These are phyloP conservation scores for Fusarium sp. DNA, from an alignment of 2,329 filamentous ascomycete genomes.

Conservation along the genomic window DNA sequence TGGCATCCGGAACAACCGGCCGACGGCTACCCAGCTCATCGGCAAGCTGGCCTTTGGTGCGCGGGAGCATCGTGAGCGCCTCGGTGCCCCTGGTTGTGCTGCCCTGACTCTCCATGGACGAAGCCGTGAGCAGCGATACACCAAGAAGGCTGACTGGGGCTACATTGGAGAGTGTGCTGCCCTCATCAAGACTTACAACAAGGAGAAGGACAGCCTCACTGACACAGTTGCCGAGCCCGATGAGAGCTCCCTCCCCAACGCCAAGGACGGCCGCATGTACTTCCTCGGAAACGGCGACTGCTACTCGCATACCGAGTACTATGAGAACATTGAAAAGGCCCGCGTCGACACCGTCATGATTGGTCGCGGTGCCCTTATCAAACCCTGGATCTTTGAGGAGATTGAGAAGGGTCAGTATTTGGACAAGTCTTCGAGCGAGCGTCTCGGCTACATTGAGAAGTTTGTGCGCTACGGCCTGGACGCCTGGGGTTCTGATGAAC, in stretches of 20 bases:
- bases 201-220: slow-evolving; percentile 71
- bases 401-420: slow-evolving; percentile 92
- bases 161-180: slow-evolving; percentile 93
- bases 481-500: slow-evolving; percentile 95
- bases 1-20: slow-evolving; percentile 83
- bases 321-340: slow-evolving; percentile 78
- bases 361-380: slow-evolving; percentile 94
- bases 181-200: slow-evolving; percentile 84
- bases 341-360: slow-evolving; percentile 96
- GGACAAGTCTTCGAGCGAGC: slow-evolving; percentile 92
- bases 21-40: slow-evolving; percentile 84
- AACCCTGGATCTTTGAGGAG: slow-evolving; percentile 99
- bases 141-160: slow-evolving; percentile 89
- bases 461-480: slow-evolving; percentile 93
- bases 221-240: slow-evolving; percentile 87
- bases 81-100: slow-evolving; percentile 86
- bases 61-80: slow-evolving; percentile 74
- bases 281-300: slow-evolving; percentile 98
- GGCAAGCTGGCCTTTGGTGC: slow-evolving; percentile 86
- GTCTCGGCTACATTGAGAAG: slow-evolving; percentile 86
- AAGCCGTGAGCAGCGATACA: slow-evolving; percentile 94
- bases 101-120: slow-evolving; percentile 97
- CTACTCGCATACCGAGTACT: slow-evolving; percentile 92
- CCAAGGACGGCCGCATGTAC: slow-evolving; percentile 77
- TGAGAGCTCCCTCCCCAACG: slow-evolving; percentile 75